Percentiles rank a stretch among this genome's conserved stretches.
These are phyloP conservation scores for Aspergillus versicolor DNA, from an alignment of 2,329 filamentous ascomycete species.

Conservation along the genomic window DNA sequence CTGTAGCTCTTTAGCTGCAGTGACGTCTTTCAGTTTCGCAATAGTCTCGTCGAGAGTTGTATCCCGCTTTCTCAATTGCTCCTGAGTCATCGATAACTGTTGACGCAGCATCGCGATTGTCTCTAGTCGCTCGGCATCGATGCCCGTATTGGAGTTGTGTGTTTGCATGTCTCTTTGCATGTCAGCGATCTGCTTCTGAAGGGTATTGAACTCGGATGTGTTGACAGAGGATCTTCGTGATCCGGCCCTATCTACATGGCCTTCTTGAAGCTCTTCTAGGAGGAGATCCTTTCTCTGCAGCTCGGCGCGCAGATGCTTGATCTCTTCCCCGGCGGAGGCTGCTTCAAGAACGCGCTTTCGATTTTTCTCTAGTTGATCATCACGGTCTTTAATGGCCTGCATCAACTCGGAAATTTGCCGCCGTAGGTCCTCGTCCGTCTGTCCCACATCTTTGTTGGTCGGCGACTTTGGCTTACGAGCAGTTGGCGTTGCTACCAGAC, in stretches of 20 bases:
- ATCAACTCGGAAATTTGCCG: slow-evolving; percentile 33
- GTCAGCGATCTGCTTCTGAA: slow-evolving; percentile 32
- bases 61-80: slow-evolving; percentile 37
- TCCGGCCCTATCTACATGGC: slow-evolving; percentile 22
- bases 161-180: slow-evolving; percentile 33
- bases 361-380: slow-evolving; percentile 35
- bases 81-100: slow-evolving; percentile 31
- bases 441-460: slow-evolving; percentile 16
- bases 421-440: slow-evolving; percentile 25
- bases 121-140: slow-evolving; percentile 31
- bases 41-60: slow-evolving; percentile 33
- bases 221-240: slow-evolving; percentile 29
- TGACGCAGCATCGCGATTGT: slow-evolving; percentile 34
- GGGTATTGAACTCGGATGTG: slow-evolving; percentile 21
- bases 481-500: slow-evolving; percentile 26
- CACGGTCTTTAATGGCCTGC: slow-evolving; percentile 31
- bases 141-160: slow-evolving; percentile 19
- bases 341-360: slow-evolving; percentile 34
- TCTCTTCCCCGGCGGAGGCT: slow-evolving; percentile 38
- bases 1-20: slow-evolving; percentile 32
- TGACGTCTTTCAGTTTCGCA: slow-evolving; percentile 33
- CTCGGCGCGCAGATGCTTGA: slow-evolving; percentile 39
- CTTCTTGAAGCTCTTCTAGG: slow-evolving; percentile 28
- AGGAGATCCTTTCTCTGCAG: slow-evolving; percentile 32
- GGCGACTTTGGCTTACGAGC: slow-evolving; percentile 23